Conservation (phyloP, 176 grass and related monocot species). For the Metroxylon sagu region DNA sequence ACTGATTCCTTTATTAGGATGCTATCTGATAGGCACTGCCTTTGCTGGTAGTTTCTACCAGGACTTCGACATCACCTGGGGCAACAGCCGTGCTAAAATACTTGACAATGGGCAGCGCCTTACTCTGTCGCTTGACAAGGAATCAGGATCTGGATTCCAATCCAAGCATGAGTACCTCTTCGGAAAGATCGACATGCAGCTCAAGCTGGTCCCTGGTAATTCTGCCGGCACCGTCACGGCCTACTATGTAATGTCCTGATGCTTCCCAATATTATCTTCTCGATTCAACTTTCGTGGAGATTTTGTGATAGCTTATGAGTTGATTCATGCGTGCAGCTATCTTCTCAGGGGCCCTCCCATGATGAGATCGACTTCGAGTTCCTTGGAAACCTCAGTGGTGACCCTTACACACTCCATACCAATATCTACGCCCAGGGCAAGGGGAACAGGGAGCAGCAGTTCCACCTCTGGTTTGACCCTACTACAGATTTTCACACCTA, state of each 20-base stretch:
- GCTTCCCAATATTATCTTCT: neutral
- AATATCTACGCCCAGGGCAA: conserved; percentile 52
- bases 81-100: conserved; percentile 23
- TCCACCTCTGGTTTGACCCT: conserved; percentile 83
- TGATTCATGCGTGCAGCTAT: conserved; percentile 17
- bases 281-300: too few species aligned
- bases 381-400: conserved; percentile 56
- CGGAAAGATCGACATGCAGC: conserved; percentile 57
- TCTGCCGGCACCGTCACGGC: conserved; percentile 88
- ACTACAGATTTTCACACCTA: conserved; percentile 74
- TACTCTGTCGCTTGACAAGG: conserved; percentile 27
- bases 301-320: too few species aligned
- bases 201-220: conserved; percentile 64
- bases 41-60: conserved; percentile 23
- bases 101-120: conserved; percentile 25
- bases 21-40: too few species aligned
- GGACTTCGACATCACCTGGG: conserved; percentile 32
- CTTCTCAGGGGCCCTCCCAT: conserved; percentile 52
- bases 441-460: conserved; percentile 62
- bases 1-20: too few species aligned
- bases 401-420: conserved; percentile 71
- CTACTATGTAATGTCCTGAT: conserved; percentile 34
- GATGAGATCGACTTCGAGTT: conserved; percentile 90
- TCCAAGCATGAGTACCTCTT: conserved; percentile 57
- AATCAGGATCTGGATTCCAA: conserved; percentile 54